Evolutionary conservation across 2,329 filamentous ascomycete genomes (phyloP).

Genomic region (Cladobotryum mycophilum): DNA sequence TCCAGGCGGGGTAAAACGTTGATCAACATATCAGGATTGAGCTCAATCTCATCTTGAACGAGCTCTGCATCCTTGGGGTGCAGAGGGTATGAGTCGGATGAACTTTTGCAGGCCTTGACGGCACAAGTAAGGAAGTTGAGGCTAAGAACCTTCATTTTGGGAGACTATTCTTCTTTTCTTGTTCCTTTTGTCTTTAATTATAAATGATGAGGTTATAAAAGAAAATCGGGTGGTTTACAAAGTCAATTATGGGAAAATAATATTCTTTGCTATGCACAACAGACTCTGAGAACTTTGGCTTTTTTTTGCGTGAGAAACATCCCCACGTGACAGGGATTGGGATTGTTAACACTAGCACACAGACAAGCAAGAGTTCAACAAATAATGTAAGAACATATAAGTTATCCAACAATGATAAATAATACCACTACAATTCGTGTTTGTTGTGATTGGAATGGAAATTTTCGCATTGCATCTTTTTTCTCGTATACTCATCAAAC

Average conservation of each 20-base stretch:
- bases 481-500: slow-evolving; percentile 23
- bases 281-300: too few relatives aligned
- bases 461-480: background rate
- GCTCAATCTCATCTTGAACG: slow-evolving; percentile 75
- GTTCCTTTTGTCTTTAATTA: too few relatives aligned
- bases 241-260: too few relatives aligned
- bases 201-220: too few relatives aligned
- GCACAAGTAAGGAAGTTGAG: slow-evolving; percentile 97
- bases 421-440: too few relatives aligned
- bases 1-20: slow-evolving; percentile 85
- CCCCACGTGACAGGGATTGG: slow-evolving; percentile 26
- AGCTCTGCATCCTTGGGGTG: slow-evolving; percentile 91
- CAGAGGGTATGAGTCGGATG: slow-evolving; percentile 74
- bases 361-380: background rate
- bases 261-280: too few relatives aligned
- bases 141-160: slow-evolving; percentile 88
- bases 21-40: slow-evolving; percentile 72
- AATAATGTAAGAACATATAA: background rate
- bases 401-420: background rate
- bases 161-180: background rate
- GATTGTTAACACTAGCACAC: background rate
- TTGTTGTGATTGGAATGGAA: background rate
- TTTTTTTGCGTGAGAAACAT: background rate
- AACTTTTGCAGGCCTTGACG: slow-evolving; percentile 86
- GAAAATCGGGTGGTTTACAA: too few relatives aligned